Base-by-base conservation (phyloP, 257 asterid species). In the Buddleja alternifolia region DNA sequence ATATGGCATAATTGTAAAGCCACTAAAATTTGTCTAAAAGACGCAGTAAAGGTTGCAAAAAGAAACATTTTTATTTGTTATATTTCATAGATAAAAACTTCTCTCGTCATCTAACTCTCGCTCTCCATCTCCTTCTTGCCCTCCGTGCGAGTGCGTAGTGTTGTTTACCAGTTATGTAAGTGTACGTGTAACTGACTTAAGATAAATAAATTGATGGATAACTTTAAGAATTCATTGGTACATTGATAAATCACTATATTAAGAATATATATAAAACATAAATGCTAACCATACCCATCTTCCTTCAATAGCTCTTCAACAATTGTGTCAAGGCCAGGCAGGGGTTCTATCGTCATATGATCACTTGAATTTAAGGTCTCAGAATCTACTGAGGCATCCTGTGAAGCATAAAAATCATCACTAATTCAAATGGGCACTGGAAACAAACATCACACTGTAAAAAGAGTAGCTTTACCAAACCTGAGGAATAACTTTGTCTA, bases 401-500 rank as follows among this genome's bases (percentile, higher is more conserved):
- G 92, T 53, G 20, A 34, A 73, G 64, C 37, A 23, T 4, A 48
- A 34, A 21, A 62, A 34, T 37, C 5, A 61, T 69, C 60, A 73
- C 34, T 61, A 48, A 4, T 16, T 9, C 15, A 66, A 72, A 24
- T 57, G 70, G 41, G 52, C 67, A 46, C 61, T 2, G 20, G 68
- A 10, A 52, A 59, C 19, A 55, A 44, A 50, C 32, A 19, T 37
- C 19, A 8, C 8, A n/a, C 21, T 7, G 34, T 24, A 37, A 32
- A 78, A 37, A 14, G 16, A 11, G 8, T 10, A 46, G 60, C 44
- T 36, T 48, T 24, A 34, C 14, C 78, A 51, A 65, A 90, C 98
- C 97, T 88, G 95, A 68, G 96, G 95, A 70, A 93, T 93, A 64
- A 86, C 99, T 82, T 87, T 87, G 81, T 90, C 99, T 73, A 93